Evolutionary conservation across 352 stramenopile genomes (phyloP).

Genomic region (Phytophthora sansomeana): DNA sequence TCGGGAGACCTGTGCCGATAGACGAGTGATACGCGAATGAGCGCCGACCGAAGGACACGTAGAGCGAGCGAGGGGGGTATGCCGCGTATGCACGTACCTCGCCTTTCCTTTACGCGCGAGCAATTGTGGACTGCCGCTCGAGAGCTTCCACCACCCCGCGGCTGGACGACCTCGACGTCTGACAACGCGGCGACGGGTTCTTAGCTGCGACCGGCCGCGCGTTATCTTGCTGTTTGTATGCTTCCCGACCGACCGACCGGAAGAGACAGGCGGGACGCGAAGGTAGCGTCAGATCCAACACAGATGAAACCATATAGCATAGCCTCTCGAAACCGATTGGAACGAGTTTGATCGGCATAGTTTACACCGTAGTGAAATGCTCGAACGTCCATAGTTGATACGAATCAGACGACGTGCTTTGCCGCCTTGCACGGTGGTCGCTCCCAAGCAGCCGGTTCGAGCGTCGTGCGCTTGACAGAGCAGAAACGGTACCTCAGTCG

Average conservation of each 20-base stretch:
- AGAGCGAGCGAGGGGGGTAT: conserved; percentile 7
- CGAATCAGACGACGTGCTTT: no score
- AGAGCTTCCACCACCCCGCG: conserved; percentile 33
- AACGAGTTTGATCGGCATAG: no score
- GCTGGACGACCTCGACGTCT: conserved; percentile 30
- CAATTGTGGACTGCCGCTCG: conserved; percentile 37
- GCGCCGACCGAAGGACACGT: conserved; percentile 14
- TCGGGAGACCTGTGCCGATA: conserved; percentile 41
- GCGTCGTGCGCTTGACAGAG: no score
- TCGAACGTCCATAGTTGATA: no score
- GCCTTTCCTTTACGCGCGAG: conserved; percentile 38
- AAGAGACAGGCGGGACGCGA: not conserved
- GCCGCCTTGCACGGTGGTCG: no score
- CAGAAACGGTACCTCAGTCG: no score
- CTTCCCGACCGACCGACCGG: conserved; percentile 11
- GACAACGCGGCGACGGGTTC: conserved; percentile 24
- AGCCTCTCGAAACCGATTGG: not conserved
- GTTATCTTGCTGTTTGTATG: not conserved
- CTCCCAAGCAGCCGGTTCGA: not conserved
- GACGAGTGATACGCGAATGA: conserved; percentile 49
- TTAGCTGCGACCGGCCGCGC: conserved; percentile 24
- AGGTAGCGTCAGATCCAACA: not conserved
- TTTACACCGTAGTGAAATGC: no score
- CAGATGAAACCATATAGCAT: not conserved
- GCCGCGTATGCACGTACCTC: conserved; percentile 20